Evolutionary conservation across 2,329 filamentous ascomycete genomes (phyloP).

Genomic region (Penicillium concentricum): DNA sequence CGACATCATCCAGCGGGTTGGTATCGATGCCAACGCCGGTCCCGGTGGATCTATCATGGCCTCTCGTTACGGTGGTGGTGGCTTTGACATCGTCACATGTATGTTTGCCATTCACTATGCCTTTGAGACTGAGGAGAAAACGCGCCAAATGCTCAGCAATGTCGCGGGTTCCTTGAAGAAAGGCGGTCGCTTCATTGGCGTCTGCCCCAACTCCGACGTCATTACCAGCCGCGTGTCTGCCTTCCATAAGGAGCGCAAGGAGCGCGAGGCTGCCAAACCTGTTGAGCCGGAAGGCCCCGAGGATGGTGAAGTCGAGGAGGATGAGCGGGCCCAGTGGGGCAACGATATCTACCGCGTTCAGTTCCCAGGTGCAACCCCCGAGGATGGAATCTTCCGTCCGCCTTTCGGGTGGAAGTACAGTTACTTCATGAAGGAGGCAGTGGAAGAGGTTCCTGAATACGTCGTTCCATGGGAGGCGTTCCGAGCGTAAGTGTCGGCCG

Average conservation of each 20-base stretch:
- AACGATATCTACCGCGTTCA: slow-evolving; percentile 90
- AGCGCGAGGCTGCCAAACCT: slow-evolving; percentile 45
- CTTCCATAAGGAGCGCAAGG: slow-evolving; percentile 63
- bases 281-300: slow-evolving; percentile 38
- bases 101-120: slow-evolving; percentile 99
- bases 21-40: slow-evolving; percentile 72
- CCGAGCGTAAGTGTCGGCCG: slow-evolving; percentile 58
- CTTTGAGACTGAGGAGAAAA: slow-evolving; percentile 88
- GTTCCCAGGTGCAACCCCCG: slow-evolving; percentile 78
- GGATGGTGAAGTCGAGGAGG: slow-evolving; percentile 57
- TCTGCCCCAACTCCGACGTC: slow-evolving; percentile 95
- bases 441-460: slow-evolving; percentile 94
- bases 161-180: slow-evolving; percentile 89
- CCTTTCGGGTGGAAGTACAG: slow-evolving; percentile 98
- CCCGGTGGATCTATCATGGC: slow-evolving; percentile 54
- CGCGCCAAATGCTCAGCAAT: slow-evolving; percentile 87
- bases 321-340: slow-evolving; percentile 74
- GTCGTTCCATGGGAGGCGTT: slow-evolving; percentile 98
- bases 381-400: slow-evolving; percentile 87
- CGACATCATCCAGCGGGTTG: slow-evolving; percentile 78
- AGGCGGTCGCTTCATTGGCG: slow-evolving; percentile 89
- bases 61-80: slow-evolving; percentile 69
- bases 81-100: slow-evolving; percentile 95
- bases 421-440: slow-evolving; percentile 93
- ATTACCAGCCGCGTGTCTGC: slow-evolving; percentile 75